These are phyloP conservation scores for Vinca minor DNA, from an alignment of 257 asterid species.

Conservation along the genomic window DNA sequence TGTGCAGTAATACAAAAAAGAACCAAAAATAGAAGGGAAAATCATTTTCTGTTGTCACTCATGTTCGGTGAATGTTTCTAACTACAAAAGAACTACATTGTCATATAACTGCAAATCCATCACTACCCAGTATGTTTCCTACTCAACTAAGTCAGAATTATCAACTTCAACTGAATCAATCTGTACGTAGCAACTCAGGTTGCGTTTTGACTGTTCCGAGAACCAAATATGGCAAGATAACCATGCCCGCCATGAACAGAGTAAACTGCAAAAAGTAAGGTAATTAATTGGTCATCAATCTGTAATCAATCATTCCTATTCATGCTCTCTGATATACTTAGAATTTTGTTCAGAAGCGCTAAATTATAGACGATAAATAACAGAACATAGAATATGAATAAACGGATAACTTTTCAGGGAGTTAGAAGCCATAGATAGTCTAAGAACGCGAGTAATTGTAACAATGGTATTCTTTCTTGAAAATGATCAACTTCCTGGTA, in stretches of 20 bases:
- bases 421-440: too few relatives aligned
- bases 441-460: too few relatives aligned
- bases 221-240: conserved; percentile 41
- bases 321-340: too few relatives aligned
- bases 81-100: background rate
- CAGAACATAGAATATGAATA: too few relatives aligned
- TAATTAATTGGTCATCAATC: conserved; percentile 9
- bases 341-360: too few relatives aligned
- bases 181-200: conserved; percentile 44
- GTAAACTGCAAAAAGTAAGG: conserved; percentile 43
- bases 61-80: conserved; percentile 3
- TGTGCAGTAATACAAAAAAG: too few relatives aligned
- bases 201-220: conserved; percentile 39
- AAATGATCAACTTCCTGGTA: too few relatives aligned
- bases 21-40: too few relatives aligned
- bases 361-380: too few relatives aligned
- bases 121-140: conserved; percentile 8
- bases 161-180: conserved; percentile 24
- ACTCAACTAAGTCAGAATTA: conserved; percentile 17
- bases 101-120: conserved; percentile 3
- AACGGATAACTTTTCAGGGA: too few relatives aligned
- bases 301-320: background rate
- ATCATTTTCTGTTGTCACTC: too few relatives aligned
- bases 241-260: conserved; percentile 59
- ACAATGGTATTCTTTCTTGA: too few relatives aligned